These are phyloP conservation scores for Paramarasmius palmivorus DNA, from an alignment of 1,284 basidiomycete genomes.

Conservation along the genomic window DNA sequence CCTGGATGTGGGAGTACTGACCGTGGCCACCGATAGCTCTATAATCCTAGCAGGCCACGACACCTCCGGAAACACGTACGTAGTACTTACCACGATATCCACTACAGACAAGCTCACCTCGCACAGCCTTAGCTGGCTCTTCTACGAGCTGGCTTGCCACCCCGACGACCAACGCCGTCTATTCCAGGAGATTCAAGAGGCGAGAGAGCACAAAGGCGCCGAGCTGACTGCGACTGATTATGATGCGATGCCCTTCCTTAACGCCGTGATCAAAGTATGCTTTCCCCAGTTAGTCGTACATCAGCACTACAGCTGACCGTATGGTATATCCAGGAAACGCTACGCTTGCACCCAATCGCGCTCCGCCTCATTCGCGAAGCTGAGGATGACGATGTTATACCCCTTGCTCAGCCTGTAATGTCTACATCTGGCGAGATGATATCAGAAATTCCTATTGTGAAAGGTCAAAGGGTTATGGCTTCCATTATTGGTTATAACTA, in stretches of 20 bases:
- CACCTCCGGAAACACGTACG: neutral
- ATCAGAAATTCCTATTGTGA: slow-evolving; percentile 16
- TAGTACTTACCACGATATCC: no score
- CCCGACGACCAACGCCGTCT: slow-evolving; percentile 23
- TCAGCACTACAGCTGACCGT: neutral
- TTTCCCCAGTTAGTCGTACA: neutral
- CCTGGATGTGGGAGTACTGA: no score
- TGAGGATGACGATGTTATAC: slow-evolving; percentile 20
- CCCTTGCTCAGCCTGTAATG: slow-evolving; percentile 14
- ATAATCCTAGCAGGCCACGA: neutral
- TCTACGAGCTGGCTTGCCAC: slow-evolving; percentile 21
- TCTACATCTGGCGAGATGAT: slow-evolving; percentile 14
- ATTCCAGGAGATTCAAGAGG: slow-evolving; percentile 26
- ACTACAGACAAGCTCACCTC: no score
- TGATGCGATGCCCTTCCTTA: slow-evolving; percentile 25
- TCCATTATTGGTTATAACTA: slow-evolving; percentile 18
- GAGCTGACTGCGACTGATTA: slow-evolving; percentile 28
- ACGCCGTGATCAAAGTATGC: slow-evolving; percentile 23
- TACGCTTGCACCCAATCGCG: slow-evolving; percentile 20
- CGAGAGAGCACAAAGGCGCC: slow-evolving; percentile 7
- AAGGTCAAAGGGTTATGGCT: slow-evolving; percentile 16
- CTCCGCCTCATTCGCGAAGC: slow-evolving; percentile 11
- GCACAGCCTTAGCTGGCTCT: neutral
- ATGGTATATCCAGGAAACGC: slow-evolving; percentile 14
- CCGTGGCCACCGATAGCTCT: neutral